Percentiles rank a stretch among this genome's conserved stretches.
phyloP scores from a whole-genome alignment of 805 yeast species.

The Candida insectalens region DNA sequence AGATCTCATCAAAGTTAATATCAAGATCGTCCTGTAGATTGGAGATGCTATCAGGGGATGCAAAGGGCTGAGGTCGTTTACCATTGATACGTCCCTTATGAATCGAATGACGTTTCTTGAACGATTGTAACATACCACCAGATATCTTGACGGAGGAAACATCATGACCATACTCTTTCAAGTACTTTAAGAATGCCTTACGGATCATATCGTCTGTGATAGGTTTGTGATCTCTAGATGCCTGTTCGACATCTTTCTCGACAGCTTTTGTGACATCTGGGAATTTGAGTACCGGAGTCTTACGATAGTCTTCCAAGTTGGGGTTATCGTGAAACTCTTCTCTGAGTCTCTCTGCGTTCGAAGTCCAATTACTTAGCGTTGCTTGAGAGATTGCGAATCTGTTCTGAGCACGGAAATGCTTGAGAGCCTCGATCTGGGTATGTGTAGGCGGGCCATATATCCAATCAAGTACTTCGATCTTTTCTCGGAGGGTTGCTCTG shows the following conservation, averaged over 20 bases:
- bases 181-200: constrained; percentile 8
- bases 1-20: constrained; percentile 20
- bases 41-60: not conserved
- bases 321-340: constrained; percentile 17
- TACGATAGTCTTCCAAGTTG: constrained; percentile 17
- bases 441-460: constrained; percentile 21
- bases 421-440: constrained; percentile 19
- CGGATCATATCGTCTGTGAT: constrained; percentile 21
- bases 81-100: constrained; percentile 7
- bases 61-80: not conserved
- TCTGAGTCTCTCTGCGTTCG: constrained; percentile 18
- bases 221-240: constrained; percentile 7
- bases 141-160: constrained; percentile 17
- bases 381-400: constrained; percentile 25
- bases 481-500: constrained; percentile 22
- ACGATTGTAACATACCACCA: constrained; percentile 26
- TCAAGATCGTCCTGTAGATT: constrained; percentile 9
- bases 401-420: constrained; percentile 13
- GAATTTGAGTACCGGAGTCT: constrained; percentile 24
- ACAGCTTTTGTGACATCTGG: constrained; percentile 25
- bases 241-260: constrained; percentile 16
- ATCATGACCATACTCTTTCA: constrained; percentile 15
- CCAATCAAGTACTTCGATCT: constrained; percentile 24
- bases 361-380: constrained; percentile 25
- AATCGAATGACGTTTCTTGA: constrained; percentile 22